Base-by-base conservation (phyloP, 2,329 filamentous ascomycete genomes). In the Incumbomyces delicatus region DNA sequence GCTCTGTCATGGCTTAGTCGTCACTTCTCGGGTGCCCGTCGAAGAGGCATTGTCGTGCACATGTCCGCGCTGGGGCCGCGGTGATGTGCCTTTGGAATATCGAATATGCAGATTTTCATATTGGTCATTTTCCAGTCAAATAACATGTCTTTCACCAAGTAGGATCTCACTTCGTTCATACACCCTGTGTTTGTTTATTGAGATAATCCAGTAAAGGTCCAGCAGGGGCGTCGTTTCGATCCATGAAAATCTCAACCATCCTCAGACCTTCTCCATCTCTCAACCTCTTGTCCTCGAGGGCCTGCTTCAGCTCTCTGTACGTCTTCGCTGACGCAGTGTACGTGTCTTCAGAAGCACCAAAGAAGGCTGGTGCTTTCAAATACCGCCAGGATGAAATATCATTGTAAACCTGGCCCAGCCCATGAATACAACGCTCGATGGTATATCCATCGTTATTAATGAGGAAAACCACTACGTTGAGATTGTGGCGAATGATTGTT, bases 361-460 rank as follows among this genome's bases (percentile, higher is more conserved):
- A 58, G 31, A 50, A 57, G 30, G 30, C 45, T 31, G 71, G 66
- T 5, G 72, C 71, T 38, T 71, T 62, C 6, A 71, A 64, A 47
- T 78, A 72, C 40, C 69, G 62, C 75, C 75, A 78, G 0, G 64
- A 59, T 10, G 66, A 63, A n/a, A 72, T 65, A 22, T 80, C 74
- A 46, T 80, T 80, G 57, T 80, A 80, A 1, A 48, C 58, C 50
- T 74, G 66, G 13, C 71, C 65, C n/a, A 69, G 62, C 5, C 76
- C 77, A 50, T 80, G 74, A 41, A 80, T 78, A 40, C 67, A 67
- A 6, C 77, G 63, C 62, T 80, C 76, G 41, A 79, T 76, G 0
- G 76, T 77, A 53, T 80, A 80, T 0, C 76, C 76, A 20, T 74
- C 67, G 46, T 80, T 80, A 54, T 79, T 79, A 53, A 80, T 70